Percentiles rank a stretch among this genome's conserved stretches.
These are phyloP conservation scores for Ogataea pilisensis DNA, from an alignment of 805 yeast species.

Conservation along the genomic window DNA sequence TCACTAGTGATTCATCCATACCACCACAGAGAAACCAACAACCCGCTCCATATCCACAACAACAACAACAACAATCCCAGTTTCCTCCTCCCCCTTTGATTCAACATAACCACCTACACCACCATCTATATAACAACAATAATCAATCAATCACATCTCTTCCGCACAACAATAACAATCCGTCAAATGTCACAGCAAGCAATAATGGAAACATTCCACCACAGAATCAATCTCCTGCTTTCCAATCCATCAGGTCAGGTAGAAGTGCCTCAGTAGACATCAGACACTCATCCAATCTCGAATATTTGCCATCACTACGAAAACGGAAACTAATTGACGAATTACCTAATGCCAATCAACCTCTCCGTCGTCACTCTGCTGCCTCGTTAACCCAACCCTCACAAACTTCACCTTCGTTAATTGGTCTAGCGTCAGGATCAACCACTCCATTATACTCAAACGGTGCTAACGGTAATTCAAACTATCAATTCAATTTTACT, in stretches of 20 bases:
- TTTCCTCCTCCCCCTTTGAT: background rate
- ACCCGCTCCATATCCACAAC: background rate
- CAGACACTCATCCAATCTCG: conserved; percentile 11
- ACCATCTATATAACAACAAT: background rate
- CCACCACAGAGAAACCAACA: conserved; percentile 1
- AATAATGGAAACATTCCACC: background rate
- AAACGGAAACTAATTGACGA: conserved; percentile 27
- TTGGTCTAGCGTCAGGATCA: background rate
- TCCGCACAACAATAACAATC: background rate
- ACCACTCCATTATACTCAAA: background rate
- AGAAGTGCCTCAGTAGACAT: conserved; percentile 24
- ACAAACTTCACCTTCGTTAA: background rate
- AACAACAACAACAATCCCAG: background rate
- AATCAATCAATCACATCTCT: background rate
- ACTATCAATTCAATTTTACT: conserved; percentile 9
- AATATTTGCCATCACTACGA: conserved; percentile 18
- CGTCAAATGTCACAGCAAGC: no score
- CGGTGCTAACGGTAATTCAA: background rate
- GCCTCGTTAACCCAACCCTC: conserved; percentile 23
- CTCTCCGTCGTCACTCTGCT: conserved; percentile 31
- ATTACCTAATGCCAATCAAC: conserved; percentile 11
- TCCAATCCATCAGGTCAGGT: conserved; percentile 15
- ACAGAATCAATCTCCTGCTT: conserved; percentile 10
- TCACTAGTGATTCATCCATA: no score
- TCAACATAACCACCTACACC: background rate